Conservation (phyloP, 306 rosid species). For the Sesbania bispinosa region DNA sequence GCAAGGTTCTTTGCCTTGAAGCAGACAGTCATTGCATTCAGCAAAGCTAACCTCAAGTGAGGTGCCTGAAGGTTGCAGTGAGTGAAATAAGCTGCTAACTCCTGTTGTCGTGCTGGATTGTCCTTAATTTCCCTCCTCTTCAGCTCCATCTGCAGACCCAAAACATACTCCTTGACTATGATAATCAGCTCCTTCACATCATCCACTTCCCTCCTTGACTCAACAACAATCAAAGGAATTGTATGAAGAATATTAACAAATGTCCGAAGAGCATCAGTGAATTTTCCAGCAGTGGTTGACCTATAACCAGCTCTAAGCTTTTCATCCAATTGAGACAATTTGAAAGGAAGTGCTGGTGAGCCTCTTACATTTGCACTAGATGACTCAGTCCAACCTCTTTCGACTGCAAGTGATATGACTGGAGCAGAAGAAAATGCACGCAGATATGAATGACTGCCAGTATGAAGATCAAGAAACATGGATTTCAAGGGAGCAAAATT, state of each 20-base stretch:
- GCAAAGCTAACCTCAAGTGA: conserved; percentile 83
- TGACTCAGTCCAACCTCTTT: conserved; percentile 87
- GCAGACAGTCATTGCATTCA: conserved; percentile 61
- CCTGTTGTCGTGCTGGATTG: conserved; percentile 67
- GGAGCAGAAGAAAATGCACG: conserved; percentile 83
- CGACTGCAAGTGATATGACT: conserved; percentile 67
- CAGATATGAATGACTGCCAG: conserved; percentile 78
- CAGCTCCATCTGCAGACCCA: conserved; percentile 80
- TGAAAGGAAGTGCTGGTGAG: conserved; percentile 74
- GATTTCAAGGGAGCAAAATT: conserved; percentile 73
- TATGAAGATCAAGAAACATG: conserved; percentile 73
- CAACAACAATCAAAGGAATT: conserved; percentile 81
- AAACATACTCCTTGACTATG: conserved; percentile 78
- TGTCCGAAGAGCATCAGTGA: conserved; percentile 66
- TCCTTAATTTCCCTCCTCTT: conserved; percentile 69
- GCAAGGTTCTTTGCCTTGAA: conserved; percentile 77
- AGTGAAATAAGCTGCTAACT: conserved; percentile 96
- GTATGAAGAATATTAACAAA: conserved; percentile 75
- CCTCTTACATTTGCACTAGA: conserved; percentile 70
- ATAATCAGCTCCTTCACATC: conserved; percentile 83
- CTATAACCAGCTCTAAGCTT: conserved; percentile 86
- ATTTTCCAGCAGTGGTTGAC: conserved; percentile 72
- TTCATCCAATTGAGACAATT: conserved; percentile 77
- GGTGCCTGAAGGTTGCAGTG: conserved; percentile 92
- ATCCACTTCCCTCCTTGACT: conserved; percentile 93